A percentile compares a stretch with the other conserved stretches of the same genome.
phyloP scores from a whole-genome alignment of 768 basidiomycete genomes.

The Suillus brevipes region DNA sequence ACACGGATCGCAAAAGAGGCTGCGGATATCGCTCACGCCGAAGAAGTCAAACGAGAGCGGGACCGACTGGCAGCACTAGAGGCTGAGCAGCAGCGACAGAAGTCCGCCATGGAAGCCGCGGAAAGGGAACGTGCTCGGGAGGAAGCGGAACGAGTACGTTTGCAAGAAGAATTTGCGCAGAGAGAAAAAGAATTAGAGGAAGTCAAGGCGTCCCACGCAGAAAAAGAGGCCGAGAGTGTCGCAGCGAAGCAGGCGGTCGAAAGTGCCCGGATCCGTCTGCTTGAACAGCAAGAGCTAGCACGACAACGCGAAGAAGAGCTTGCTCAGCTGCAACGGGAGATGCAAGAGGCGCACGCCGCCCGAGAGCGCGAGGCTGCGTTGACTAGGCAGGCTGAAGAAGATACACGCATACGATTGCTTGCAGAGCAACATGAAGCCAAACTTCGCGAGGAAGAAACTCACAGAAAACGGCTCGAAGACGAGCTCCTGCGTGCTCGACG shows the following conservation, averaged over 20 bases:
- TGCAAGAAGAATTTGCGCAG: constrained; percentile 30
- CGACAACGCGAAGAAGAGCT: constrained; percentile 29
- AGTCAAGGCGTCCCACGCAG: constrained; percentile 25
- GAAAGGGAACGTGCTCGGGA: constrained; percentile 25
- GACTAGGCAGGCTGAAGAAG: constrained; percentile 23
- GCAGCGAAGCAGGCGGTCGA: constrained; percentile 26
- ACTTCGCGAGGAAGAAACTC: constrained; percentile 32
- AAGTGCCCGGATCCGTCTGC: constrained; percentile 23
- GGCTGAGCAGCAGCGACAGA: constrained; percentile 29
- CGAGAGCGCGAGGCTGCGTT: constrained; percentile 25
- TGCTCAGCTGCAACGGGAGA: constrained; percentile 23
- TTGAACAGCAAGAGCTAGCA: constrained; percentile 25
- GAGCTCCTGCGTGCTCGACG: constrained; percentile 26
- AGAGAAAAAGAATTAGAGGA: constrained; percentile 27
- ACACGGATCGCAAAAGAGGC: constrained; percentile 25
- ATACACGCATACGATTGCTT: constrained; percentile 22
- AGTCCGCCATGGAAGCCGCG: constrained; percentile 25
- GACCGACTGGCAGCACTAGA: constrained; percentile 33
- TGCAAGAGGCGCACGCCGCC: constrained; percentile 27
- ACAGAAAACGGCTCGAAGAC: constrained; percentile 24
- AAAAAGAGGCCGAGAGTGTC: constrained; percentile 26
- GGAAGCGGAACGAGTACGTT: constrained; percentile 29
- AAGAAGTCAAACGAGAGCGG: constrained; percentile 26
- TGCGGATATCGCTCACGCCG: constrained; percentile 24
- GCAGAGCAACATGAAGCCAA: constrained; percentile 30